Conservation (phyloP, 768 basidiomycete genomes). For the Panaeolus cyanescens region DNA sequence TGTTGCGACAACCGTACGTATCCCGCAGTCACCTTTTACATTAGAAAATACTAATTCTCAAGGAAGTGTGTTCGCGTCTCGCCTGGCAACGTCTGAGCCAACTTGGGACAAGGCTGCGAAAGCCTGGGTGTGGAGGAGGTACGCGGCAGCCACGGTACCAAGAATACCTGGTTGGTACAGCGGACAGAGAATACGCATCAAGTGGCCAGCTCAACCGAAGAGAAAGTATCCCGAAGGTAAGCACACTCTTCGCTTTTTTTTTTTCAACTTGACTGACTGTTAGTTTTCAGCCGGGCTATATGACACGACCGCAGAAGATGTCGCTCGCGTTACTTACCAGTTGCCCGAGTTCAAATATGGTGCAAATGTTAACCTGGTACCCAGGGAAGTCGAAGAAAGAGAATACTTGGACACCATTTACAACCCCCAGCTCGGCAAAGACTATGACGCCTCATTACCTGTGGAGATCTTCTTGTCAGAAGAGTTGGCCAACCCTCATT, state of each 20-base stretch:
- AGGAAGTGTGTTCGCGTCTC: conserved; percentile 74
- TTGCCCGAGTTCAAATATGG: conserved; percentile 53
- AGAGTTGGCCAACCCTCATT: conserved; percentile 82
- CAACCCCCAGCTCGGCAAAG: conserved; percentile 45
- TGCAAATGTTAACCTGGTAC: conserved; percentile 31
- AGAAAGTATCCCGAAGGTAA: conserved; percentile 45
- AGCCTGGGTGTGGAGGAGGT: conserved; percentile 73
- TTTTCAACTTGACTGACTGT: conserved; percentile 1
- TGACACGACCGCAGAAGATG: conserved; percentile 65
- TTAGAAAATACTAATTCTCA: neutral
- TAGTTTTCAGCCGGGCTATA: conserved; percentile 49
- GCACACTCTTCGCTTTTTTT: conserved; percentile 12
- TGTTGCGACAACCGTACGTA: conserved; percentile 48
- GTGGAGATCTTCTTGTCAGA: conserved; percentile 66
- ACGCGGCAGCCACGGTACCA: conserved; percentile 67
- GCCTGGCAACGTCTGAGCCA: conserved; percentile 62
- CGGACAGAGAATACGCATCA: conserved; percentile 48
- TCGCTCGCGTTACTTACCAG: conserved; percentile 70
- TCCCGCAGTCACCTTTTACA: neutral
- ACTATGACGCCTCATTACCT: conserved; percentile 54
- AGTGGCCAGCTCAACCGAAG: conserved; percentile 66
- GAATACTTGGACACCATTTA: conserved; percentile 63
- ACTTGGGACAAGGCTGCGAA: conserved; percentile 56
- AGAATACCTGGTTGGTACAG: conserved; percentile 43
- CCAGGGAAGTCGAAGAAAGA: conserved; percentile 49